Evolutionary conservation across 345 rosid genomes (phyloP).

Genomic region (Viola odorata): DNA sequence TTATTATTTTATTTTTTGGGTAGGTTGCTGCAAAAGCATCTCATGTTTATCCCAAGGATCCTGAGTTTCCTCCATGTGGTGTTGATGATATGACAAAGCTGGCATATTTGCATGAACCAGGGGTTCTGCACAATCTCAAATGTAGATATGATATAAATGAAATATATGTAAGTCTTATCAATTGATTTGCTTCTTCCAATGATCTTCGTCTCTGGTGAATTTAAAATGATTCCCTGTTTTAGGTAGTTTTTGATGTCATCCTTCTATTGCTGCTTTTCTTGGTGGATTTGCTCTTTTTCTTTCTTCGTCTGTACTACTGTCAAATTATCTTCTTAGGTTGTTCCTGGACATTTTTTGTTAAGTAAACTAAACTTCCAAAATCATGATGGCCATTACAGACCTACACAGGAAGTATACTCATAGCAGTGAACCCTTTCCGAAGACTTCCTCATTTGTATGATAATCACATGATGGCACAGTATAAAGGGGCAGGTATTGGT

Average conservation of each 20-base stretch:
- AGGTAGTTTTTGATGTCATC: not conserved
- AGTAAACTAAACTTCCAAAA: too few relatives aligned
- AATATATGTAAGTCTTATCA: constrained; percentile 22
- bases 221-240: too few relatives aligned
- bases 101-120: constrained; percentile 31
- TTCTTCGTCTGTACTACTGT: not conserved
- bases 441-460: constrained; percentile 87
- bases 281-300: not conserved
- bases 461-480: constrained; percentile 85
- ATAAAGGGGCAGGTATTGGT: constrained; percentile 91
- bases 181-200: not conserved
- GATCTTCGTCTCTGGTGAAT: not conserved
- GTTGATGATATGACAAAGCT: constrained; percentile 34
- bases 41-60: constrained; percentile 22
- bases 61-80: constrained; percentile 24
- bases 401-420: constrained; percentile 86
- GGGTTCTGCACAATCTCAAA: constrained; percentile 23
- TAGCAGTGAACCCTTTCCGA: constrained; percentile 96
- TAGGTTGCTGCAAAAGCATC: constrained; percentile 23
- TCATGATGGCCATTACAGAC: constrained; percentile 50
- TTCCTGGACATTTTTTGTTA: too few relatives aligned
- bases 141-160: constrained; percentile 26
- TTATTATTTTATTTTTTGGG: not conserved
- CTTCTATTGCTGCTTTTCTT: not conserved
- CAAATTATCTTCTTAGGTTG: too few relatives aligned